A percentile compares a stretch with the other conserved stretches of the same genome.
phyloP scores from a whole-genome alignment of 1,284 basidiomycete genomes.

The Fomitopsis palustris region DNA sequence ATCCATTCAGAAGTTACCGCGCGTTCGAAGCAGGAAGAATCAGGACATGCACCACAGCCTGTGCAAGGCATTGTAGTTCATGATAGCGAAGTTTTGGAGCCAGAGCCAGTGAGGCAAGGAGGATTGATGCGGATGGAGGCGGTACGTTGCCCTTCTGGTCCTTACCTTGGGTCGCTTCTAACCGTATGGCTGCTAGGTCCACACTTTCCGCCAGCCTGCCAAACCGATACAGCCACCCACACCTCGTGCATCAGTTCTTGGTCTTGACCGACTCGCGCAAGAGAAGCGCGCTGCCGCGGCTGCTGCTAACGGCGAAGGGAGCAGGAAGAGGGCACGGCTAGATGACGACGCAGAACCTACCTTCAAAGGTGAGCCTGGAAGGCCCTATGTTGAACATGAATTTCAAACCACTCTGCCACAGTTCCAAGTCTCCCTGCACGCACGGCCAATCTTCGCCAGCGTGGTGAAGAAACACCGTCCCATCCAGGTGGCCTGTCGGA shows the following conservation, averaged over 20 bases:
- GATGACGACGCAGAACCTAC: constrained; percentile 61
- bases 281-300: constrained; percentile 75
- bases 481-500: constrained; percentile 87
- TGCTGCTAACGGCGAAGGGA: constrained; percentile 39
- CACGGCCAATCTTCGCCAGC: constrained; percentile 58
- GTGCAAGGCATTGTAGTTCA: constrained; percentile 76
- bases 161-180: not conserved
- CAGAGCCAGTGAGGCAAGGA: constrained; percentile 72
- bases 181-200: constrained; percentile 43
- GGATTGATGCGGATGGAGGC: constrained; percentile 69
- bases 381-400: not conserved
- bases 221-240: constrained; percentile 71
- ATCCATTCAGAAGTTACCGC: constrained; percentile 56
- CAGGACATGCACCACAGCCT: constrained; percentile 51
- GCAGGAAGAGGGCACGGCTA: constrained; percentile 64
- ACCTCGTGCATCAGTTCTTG: constrained; percentile 73
- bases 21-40: constrained; percentile 63
- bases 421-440: constrained; percentile 74
- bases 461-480: constrained; percentile 90
- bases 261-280: constrained; percentile 82
- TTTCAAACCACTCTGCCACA: constrained; percentile 24
- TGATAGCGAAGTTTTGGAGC: constrained; percentile 77
- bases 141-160: constrained; percentile 39
- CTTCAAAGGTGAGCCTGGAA: constrained; percentile 70
- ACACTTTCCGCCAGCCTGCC: constrained; percentile 74